Conservation (phyloP, 805 yeast species). For the Metschnikowia lochheadii region DNA sequence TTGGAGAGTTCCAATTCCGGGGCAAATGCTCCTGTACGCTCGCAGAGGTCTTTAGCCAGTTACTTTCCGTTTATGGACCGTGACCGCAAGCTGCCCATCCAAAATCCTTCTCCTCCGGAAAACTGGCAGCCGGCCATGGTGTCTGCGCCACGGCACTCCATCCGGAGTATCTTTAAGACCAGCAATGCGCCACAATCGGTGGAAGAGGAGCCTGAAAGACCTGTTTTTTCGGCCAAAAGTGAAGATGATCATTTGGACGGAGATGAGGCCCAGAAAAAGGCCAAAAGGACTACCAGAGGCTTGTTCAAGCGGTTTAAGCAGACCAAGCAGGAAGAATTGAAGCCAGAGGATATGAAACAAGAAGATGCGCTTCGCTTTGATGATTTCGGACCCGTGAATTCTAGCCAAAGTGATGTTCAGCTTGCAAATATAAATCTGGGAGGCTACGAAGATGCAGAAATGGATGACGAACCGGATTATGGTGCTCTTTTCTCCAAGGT, state of each 20-base stretch:
- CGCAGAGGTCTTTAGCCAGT: conserved; percentile 29
- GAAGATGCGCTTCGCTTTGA: conserved; percentile 11
- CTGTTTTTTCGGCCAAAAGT: not conserved
- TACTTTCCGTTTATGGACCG: conserved; percentile 37
- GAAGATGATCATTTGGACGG: not conserved
- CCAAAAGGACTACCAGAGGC: conserved; percentile 18
- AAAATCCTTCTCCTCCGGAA: not conserved
- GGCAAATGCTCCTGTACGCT: conserved; percentile 9
- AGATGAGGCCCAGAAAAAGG: conserved; percentile 21
- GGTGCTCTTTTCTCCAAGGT: conserved; percentile 42
- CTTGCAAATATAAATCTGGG: too few relatives aligned
- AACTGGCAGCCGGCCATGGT: conserved; percentile 1
- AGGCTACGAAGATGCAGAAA: not conserved
- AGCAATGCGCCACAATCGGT: conserved; percentile 5
- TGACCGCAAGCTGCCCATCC: conserved; percentile 9
- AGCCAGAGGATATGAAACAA: conserved; percentile 6
- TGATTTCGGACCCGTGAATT: not conserved
- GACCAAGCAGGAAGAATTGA: conserved; percentile 11
- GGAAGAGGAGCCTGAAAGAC: not conserved
- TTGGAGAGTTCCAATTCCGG: conserved; percentile 28
- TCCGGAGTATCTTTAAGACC: conserved; percentile 31
- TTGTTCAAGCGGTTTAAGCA: conserved; percentile 39
- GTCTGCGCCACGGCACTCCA: conserved; percentile 29
- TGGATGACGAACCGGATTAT: conserved; percentile 33
- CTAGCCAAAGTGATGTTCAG: not conserved